Conservation (phyloP, 2,329 filamentous ascomycete genomes). For the Claviceps fusiformis region DNA sequence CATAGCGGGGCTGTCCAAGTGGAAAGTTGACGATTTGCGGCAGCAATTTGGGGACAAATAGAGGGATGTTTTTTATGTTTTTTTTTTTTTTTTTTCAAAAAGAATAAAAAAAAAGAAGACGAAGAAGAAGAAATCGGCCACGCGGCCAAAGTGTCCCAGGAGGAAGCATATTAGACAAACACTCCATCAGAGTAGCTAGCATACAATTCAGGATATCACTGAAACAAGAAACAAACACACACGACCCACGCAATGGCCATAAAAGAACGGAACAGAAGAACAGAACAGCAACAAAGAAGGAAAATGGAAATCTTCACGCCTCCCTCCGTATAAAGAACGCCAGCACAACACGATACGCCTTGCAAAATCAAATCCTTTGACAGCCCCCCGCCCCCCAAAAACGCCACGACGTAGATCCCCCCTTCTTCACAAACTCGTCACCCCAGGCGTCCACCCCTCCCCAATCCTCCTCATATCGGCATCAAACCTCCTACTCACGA, state of each 20-base stretch:
- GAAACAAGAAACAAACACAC: neutral
- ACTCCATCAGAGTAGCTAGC: neutral
- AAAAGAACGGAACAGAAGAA: neutral
- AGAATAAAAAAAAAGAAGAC: neutral
- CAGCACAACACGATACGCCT: neutral
- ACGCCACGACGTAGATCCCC: neutral
- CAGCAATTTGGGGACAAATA: constrained; percentile 9
- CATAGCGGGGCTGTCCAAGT: constrained; percentile 25
- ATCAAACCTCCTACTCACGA: constrained; percentile 68
- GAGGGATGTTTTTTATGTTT: neutral
- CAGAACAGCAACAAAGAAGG: neutral
- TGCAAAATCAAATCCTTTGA: neutral
- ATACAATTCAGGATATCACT: neutral
- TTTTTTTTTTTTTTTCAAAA: too few relatives aligned
- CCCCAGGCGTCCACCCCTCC: constrained; percentile 67
- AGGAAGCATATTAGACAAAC: neutral
- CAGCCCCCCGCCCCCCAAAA: neutral
- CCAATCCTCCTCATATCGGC: constrained; percentile 78
- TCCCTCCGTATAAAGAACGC: neutral
- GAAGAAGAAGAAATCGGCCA: neutral
- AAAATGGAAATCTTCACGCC: neutral
- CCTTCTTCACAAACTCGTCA: constrained; percentile 39
- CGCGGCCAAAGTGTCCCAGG: too few relatives aligned
- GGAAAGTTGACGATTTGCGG: constrained; percentile 22
- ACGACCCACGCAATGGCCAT: too few relatives aligned